These are phyloP conservation scores for Capsicum pubescens DNA, from an alignment of 257 asterid species.

Conservation along the genomic window DNA sequence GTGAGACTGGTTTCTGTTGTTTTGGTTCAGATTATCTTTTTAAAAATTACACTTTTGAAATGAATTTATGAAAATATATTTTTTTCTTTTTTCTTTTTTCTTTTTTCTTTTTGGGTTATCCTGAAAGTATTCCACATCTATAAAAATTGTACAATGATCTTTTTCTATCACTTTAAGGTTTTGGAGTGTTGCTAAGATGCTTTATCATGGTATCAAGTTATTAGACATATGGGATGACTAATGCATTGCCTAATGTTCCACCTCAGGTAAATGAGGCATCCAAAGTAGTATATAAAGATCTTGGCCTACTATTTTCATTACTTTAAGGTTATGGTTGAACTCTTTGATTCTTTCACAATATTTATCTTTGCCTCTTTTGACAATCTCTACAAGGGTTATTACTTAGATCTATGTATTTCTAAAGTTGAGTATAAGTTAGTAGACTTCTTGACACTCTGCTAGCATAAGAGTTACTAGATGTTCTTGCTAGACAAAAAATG, in stretches of 20 bases:
- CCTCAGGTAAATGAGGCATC: not conserved
- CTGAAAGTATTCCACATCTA: too few relatives aligned
- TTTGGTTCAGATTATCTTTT: too few relatives aligned
- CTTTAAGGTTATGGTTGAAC: not conserved
- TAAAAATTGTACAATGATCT: too few relatives aligned
- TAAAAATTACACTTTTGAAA: too few relatives aligned
- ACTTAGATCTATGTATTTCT: not conserved
- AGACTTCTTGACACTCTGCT: not conserved
- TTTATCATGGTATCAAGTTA: not conserved
- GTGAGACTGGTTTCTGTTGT: too few relatives aligned
- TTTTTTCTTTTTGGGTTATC: too few relatives aligned
- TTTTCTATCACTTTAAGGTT: not conserved
- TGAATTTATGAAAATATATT: too few relatives aligned
- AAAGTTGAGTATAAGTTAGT: not conserved
- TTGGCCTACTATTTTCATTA: not conserved
- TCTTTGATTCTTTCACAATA: not conserved
- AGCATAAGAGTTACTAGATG: not conserved
- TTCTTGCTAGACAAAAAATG: too few relatives aligned
- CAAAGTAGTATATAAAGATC: not conserved
- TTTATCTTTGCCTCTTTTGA: not conserved
- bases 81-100: too few relatives aligned
- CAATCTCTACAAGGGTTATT: not conserved
- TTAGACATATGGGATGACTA: not conserved
- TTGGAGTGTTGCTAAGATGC: not conserved
- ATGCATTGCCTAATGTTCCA: not conserved